Evolutionary conservation across 306 rosid genomes (phyloP).

Genomic region (Betula pendula): DNA sequence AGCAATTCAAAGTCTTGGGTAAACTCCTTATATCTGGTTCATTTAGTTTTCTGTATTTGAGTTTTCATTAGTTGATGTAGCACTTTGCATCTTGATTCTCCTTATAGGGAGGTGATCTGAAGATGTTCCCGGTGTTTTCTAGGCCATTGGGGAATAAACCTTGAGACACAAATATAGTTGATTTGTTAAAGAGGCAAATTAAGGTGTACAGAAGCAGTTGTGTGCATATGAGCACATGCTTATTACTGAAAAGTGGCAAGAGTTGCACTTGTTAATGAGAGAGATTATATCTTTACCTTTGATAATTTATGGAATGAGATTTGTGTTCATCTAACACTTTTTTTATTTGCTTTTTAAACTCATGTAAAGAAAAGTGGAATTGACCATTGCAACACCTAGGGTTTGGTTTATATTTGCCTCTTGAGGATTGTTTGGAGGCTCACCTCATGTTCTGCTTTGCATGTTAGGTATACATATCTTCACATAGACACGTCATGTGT

Average conservation of each 20-base stretch:
- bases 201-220: background rate
- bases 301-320: constrained; percentile 2
- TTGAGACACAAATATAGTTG: background rate
- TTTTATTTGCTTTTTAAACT: constrained; percentile 4
- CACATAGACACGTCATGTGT: background rate
- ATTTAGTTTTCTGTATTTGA: background rate
- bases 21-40: background rate
- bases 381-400: background rate
- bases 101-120: background rate
- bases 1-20: background rate
- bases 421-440: background rate
- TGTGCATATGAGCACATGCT: background rate
- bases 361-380: background rate
- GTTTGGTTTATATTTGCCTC: background rate
- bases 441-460: background rate
- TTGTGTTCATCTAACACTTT: background rate
- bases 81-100: background rate
- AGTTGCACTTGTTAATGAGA: background rate
- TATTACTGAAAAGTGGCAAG: background rate
- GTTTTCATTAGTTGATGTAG: background rate
- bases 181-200: background rate
- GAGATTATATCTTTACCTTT: background rate
- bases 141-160: background rate
- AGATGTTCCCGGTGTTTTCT: background rate
- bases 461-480: background rate